phyloP scores from a whole-genome alignment of 2,329 filamentous ascomycete genomes.

The Diaporthe velutina region DNA sequence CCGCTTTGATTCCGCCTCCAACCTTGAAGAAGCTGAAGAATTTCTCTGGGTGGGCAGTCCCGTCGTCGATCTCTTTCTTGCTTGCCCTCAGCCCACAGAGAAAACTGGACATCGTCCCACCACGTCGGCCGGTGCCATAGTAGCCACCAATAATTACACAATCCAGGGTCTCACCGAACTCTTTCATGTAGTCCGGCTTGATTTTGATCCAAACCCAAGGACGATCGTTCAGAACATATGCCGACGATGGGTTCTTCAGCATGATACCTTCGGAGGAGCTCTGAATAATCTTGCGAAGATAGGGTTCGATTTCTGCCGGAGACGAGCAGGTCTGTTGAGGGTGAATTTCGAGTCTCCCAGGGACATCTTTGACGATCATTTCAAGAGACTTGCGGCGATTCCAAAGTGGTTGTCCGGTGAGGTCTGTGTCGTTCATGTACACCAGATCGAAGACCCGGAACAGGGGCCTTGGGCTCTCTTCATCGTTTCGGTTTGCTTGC shows the following conservation, averaged over 20 bases:
- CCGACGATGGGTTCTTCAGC: conserved; percentile 90
- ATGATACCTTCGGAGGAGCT: conserved; percentile 92
- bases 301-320: conserved; percentile 80
- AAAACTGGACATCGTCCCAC: conserved; percentile 86
- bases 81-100: conserved; percentile 88
- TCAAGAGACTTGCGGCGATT: conserved; percentile 84
- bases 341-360: conserved; percentile 87
- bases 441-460: conserved; percentile 93
- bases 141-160: conserved; percentile 92
- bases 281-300: conserved; percentile 85
- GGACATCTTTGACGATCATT: conserved; percentile 74
- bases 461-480: conserved; percentile 77
- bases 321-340: conserved; percentile 75
- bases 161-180: conserved; percentile 94
- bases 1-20: conserved; percentile 88
- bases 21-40: conserved; percentile 98
- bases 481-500: conserved; percentile 77
- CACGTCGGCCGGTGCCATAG: conserved; percentile 88
- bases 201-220: conserved; percentile 99
- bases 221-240: conserved; percentile 88
- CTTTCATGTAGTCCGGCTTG: conserved; percentile 98
- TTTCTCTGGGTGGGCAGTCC: conserved; percentile 73
- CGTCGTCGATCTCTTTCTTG: conserved; percentile 72
- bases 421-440: conserved; percentile 82
- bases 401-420: conserved; percentile 86